Evolutionary conservation across 495 filamentous ascomycete species (phyloP), one percentile per base, ranked within the genome.

Genomic region (Articulospora tetracladia): DNA sequence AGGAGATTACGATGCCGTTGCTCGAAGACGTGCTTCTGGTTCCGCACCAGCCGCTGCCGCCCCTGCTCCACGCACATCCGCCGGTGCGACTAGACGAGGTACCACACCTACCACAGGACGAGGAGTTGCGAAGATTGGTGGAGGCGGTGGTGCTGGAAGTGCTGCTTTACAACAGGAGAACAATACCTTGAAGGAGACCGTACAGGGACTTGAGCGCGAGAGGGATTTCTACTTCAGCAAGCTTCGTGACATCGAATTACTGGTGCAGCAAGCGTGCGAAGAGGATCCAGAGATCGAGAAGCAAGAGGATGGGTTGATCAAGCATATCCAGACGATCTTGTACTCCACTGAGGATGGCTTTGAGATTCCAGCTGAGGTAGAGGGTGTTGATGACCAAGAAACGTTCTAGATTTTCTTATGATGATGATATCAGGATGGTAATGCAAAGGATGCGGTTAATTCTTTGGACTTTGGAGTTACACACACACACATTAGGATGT

Each of bases 141-240:
- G 80, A 75, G 56, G n/a, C n/a, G 82, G 82, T 26, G 84, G 82
- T 36, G 77, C 77, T 0, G 84, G 77, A 30, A 81, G 77, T 25
- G 79, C 88, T 10, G 91, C 83, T 1, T 76, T 98, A 60, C 78
- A 86, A 67, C 83, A 89, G 68, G 93, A 97, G 80, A 92, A 91
- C 70, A 77, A 79, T 41, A 86, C 86, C 32, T 77, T 97, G 62
- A 95, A 93, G 80, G 89, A 93, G 73, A 91, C 84, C 0, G 90
- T 95, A 23, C 77, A 80, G n/a, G 91, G 91, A 3, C 78, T 96
- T 49, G 91, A 96, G 79, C 88, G 91, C 69, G 94, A 98, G 78
- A 79, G 94, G 53, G 94, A 98, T 73, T 98, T 98, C 74, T 98
- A 98, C 79, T 98, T 98, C 72, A 92, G 90, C 79, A 98, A 98